A percentile compares a stretch with the other conserved stretches of the same genome.
These are phyloP conservation scores for Crassisporium funariophilum DNA, from an alignment of 768 basidiomycete genomes.

Conservation along the genomic window DNA sequence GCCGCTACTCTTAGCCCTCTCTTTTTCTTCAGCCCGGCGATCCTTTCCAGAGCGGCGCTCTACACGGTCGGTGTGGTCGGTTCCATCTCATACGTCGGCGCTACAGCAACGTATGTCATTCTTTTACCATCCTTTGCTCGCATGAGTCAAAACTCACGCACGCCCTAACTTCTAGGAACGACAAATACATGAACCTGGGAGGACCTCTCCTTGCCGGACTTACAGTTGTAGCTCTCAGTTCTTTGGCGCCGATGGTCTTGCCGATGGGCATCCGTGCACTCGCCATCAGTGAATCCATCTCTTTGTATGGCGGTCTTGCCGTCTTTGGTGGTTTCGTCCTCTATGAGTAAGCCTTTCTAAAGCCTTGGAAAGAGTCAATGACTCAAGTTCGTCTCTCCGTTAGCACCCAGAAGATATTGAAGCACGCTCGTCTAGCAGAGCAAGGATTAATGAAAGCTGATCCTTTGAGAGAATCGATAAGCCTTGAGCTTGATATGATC, in stretches of 20 bases:
- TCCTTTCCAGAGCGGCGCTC: constrained; percentile 83
- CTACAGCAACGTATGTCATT: constrained; percentile 69
- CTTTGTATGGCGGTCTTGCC: constrained; percentile 86
- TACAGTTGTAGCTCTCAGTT: constrained; percentile 83
- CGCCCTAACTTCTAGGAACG: constrained; percentile 45
- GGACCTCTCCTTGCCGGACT: constrained; percentile 89
- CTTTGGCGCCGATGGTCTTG: constrained; percentile 88
- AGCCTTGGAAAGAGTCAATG: neutral
- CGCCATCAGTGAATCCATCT: constrained; percentile 74
- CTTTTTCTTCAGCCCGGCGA: constrained; percentile 86
- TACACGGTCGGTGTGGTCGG: constrained; percentile 90
- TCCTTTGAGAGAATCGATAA: constrained; percentile 76
- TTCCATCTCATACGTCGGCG: constrained; percentile 83
- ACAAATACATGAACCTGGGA: constrained; percentile 84
- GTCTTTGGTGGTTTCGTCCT: constrained; percentile 87
- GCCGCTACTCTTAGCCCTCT: constrained; percentile 84
- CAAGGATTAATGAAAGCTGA: constrained; percentile 67
- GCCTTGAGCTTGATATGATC: constrained; percentile 83
- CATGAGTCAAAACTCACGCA: neutral
- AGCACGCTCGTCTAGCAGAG: constrained; percentile 75
- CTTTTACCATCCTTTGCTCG: neutral
- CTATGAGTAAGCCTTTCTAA: constrained; percentile 62
- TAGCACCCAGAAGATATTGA: constrained; percentile 84
- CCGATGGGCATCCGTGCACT: constrained; percentile 79
- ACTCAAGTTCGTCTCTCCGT: constrained; percentile 5